Base-by-base conservation (phyloP, 2,329 filamentous ascomycete species). In the Nigrograna mackinnonii region DNA sequence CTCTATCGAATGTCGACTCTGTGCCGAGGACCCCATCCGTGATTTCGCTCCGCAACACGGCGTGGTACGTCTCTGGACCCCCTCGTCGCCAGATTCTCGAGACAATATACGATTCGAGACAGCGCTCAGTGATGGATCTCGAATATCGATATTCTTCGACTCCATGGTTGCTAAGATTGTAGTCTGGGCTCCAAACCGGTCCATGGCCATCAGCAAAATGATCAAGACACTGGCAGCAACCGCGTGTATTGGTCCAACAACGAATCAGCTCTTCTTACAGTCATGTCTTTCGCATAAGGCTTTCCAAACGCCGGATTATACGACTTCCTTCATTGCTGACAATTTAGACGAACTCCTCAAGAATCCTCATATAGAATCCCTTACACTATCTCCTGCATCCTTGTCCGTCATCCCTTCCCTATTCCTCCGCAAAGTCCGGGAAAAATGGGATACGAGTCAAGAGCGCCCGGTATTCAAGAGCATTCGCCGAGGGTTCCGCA, bases 31-130 rank as follows among this genome's bases (percentile, higher is more conserved):
- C 28, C 83, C 84, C 1, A 68, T 77, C 1, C 75, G 76, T 41
- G 73, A 79, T 39, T 86, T 79, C 52, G 72, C 76, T 0, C 84
- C 84, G 2, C 79, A 76, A 7, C 77, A 83, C 0, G 84, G 84
- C 2, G 62, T n/a, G n/a, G n/a, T n/a, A n/a, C n/a, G n/a, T n/a
- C n/a, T n/a, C n/a, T n/a, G n/a, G n/a, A n/a, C n/a, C n/a, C n/a
- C n/a, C 77, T 1, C 62, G 86, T n/a, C n/a, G n/a, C 2, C 80
- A 83, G 32, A 68, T 76, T 9, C 9, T 14, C 4, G 11, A 12
- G 31, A 33, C 16, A n/a, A n/a, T n/a, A 17, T 33, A 9, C 31
- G 31, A 13, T 11, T 13, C 18, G 31, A 33, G 11, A 33, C 31
- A 13, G 11, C 11, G 11, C 9, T 33, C 9, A 12, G 31, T 9